Evolutionary conservation across 768 basidiomycete genomes (phyloP), one percentile per base, ranked within the genome.

Genomic region (Termitomyces heimii): DNA sequence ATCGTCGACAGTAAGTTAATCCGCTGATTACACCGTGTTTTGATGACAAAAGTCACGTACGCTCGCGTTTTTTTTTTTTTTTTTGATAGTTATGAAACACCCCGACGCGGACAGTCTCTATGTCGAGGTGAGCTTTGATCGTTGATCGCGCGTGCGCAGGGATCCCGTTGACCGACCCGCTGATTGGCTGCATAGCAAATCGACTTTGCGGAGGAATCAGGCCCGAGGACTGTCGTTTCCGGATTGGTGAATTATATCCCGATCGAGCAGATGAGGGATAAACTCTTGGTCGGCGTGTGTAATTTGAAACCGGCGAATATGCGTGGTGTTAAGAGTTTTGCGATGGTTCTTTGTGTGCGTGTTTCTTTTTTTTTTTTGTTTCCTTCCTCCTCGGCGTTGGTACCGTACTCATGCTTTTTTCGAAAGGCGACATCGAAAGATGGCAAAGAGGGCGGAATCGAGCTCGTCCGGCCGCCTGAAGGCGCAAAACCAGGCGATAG

Each of bases 21-120:
- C n/a, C n/a, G n/a, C n/a, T n/a, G n/a, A n/a, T n/a, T n/a, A n/a
- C n/a, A n/a, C n/a, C n/a, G n/a, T n/a, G n/a, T n/a, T n/a, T n/a
- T n/a, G n/a, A n/a, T n/a, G n/a, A n/a, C n/a, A n/a, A n/a, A n/a
- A n/a, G n/a, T n/a, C n/a, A n/a, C n/a, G n/a, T n/a, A n/a, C n/a
- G n/a, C n/a, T n/a, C n/a, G n/a, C n/a, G n/a, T n/a, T n/a, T n/a
- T n/a, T n/a, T 32, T n/a, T 31, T 3, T 31, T 31, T 31, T 31
- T 31, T 6, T 1, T 31, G 10, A 31, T 31, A 96, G 96, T 98
- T 65, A 86, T 85, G 73, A 92, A 91, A 66, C 97, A 99, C 68
- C 96, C 97, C 16, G 97, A 99, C 67, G 97, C 97, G 3, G 97
- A 98, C 66, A 86, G 92, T 50, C 81, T 99, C n/a, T 99, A 98